Evolutionary conservation across 768 basidiomycete genomes (phyloP).

Genomic region (Cubamyces lactineus): DNA sequence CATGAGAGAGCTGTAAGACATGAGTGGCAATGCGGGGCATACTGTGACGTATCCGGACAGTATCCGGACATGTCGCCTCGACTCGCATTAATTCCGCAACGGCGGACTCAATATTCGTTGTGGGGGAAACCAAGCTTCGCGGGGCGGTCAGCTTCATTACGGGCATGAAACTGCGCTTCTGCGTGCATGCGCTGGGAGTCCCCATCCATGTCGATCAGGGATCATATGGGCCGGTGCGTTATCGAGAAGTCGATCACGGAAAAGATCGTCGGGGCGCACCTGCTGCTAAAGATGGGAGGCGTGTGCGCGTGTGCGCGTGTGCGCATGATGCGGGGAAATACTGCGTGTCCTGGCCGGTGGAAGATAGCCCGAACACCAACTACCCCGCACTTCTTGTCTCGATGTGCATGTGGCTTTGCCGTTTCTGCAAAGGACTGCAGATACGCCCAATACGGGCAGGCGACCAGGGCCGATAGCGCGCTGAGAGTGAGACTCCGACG

Average conservation of each 20-base stretch:
- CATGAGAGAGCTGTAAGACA: no score
- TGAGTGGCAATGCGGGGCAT: no score
- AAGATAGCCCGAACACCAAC: not conserved
- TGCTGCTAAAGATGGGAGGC: conserved; percentile 1
- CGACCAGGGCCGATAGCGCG: not conserved
- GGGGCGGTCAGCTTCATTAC: no score
- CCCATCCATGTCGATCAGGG: not conserved
- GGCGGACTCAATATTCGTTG: no score
- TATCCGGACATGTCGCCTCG: no score
- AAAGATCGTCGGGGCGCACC: conserved; percentile 5
- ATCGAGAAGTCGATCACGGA: conserved; percentile 10
- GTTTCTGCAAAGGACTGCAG: not conserved
- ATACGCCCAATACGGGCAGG: not conserved
- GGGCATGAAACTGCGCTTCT: no score
- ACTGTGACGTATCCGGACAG: no score
- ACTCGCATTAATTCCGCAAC: no score
- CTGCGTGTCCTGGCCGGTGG: not conserved
- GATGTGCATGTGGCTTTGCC: not conserved
- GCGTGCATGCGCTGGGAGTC: not conserved
- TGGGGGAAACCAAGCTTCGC: no score
- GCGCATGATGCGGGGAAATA: conserved; percentile 7
- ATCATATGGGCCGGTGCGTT: conserved; percentile 2
- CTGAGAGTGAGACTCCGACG: not conserved
- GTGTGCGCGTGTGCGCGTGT: not conserved
- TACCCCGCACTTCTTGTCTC: conserved; percentile 9